These are phyloP conservation scores for Lactifluus piperatus DNA, from an alignment of 768 basidiomycete genomes.

Conservation along the genomic window DNA sequence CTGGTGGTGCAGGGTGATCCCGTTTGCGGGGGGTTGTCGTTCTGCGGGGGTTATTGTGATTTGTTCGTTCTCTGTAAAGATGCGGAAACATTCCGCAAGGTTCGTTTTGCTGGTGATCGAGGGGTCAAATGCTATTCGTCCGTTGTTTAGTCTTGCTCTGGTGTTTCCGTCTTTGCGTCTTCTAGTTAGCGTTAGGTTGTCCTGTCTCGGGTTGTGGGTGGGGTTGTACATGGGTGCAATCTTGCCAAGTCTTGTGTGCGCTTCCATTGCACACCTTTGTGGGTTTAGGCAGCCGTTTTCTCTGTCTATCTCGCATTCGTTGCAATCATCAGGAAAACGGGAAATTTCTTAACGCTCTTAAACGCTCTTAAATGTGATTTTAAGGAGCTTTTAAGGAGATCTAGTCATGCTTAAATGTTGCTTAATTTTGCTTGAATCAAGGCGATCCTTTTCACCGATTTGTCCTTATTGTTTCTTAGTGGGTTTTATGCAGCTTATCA, in stretches of 20 bases:
- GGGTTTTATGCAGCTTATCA: too few relatives aligned
- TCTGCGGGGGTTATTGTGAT: background rate
- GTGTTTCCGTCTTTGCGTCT: background rate
- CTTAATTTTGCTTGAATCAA: too few relatives aligned
- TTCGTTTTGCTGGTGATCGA: background rate
- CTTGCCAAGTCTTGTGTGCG: background rate
- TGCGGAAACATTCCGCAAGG: background rate
- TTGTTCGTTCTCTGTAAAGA: background rate
- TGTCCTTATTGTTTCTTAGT: too few relatives aligned
- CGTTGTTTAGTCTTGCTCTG: background rate
- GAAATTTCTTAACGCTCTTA: too few relatives aligned
- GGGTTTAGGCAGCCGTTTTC: background rate
- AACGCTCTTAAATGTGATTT: too few relatives aligned
- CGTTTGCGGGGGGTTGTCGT: accelerated
- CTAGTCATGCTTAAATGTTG: too few relatives aligned
- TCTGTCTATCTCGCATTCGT: background rate
- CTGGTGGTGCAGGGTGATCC: accelerated
- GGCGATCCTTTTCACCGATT: too few relatives aligned
- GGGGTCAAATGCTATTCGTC: background rate
- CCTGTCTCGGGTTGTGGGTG: background rate
- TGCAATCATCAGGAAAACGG: too few relatives aligned
- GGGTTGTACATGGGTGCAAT: background rate
- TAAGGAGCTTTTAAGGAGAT: too few relatives aligned
- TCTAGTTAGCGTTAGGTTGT: background rate
- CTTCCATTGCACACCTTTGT: background rate